Evolutionary conservation across 345 rosid genomes (phyloP).

Genomic region (Boechera divaricarpa): DNA sequence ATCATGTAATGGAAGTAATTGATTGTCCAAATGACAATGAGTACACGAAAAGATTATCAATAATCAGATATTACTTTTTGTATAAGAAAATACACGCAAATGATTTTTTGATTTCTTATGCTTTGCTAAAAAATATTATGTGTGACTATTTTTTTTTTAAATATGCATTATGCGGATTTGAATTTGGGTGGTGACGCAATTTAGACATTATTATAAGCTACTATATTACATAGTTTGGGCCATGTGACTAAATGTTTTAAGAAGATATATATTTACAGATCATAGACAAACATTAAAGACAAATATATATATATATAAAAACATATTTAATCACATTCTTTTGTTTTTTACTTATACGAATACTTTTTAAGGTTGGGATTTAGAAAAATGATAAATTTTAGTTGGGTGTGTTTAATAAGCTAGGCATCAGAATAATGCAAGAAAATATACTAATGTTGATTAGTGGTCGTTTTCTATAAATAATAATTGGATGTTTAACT

Average conservation of each 20-base stretch:
- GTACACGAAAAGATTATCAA: background rate
- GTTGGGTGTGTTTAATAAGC: constrained; percentile 21
- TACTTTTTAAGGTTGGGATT: constrained; percentile 15
- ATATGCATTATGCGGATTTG: too few species aligned
- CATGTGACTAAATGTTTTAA: background rate
- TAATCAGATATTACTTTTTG: background rate
- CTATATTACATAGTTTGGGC: background rate
- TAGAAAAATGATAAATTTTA: background rate
- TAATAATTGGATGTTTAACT: constrained; percentile 11
- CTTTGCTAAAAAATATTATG: too few species aligned
- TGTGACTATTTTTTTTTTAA: too few species aligned
- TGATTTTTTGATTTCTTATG: too few species aligned
- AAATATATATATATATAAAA: background rate
- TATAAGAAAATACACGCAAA: background rate
- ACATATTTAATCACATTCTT: constrained; percentile 9
- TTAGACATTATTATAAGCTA: background rate
- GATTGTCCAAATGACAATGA: constrained; percentile 7
- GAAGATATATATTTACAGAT: constrained; percentile 2
- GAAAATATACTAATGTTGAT: constrained; percentile 10
- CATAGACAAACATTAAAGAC: constrained; percentile 5
- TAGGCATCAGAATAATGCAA: constrained; percentile 21
- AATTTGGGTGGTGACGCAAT: too few species aligned
- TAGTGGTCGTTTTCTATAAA: constrained; percentile 19
- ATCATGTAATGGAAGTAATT: constrained; percentile 21
- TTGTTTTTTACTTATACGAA: constrained; percentile 18